Evolutionary conservation across 176 grass and related monocot genomes (phyloP).

Genomic region (Avena atlantica): DNA sequence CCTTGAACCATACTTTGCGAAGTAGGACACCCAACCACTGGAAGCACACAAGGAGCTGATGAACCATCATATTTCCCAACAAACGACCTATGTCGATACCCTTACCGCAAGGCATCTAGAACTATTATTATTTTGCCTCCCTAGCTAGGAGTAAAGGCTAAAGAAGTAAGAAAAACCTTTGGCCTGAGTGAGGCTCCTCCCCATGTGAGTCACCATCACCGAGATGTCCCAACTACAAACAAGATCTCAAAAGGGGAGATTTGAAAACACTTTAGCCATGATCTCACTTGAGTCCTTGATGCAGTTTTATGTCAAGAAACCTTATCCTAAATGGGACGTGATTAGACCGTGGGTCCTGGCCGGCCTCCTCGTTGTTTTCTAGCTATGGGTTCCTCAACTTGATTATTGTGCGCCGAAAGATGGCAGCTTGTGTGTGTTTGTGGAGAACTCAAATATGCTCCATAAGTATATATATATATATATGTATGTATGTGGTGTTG

Average conservation of each 20-base stretch:
- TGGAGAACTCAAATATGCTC: conserved; percentile 53
- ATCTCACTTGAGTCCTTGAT: conserved; percentile 61
- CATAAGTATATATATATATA: not conserved
- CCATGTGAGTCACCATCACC: conserved; percentile 72
- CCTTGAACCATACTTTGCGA: conserved; percentile 47
- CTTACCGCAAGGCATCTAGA: conserved; percentile 53
- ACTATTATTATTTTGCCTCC: conserved; percentile 12
- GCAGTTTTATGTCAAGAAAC: conserved; percentile 65
- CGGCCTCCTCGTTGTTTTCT: conserved; percentile 40
- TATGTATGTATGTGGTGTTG: conserved; percentile 29
- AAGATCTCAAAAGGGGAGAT: conserved; percentile 76
- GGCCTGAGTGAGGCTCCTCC: conserved; percentile 34
- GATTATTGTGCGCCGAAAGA: conserved; percentile 64
- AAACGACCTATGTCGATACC: conserved; percentile 44
- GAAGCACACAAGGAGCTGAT: conserved; percentile 43
- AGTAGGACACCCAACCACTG: conserved; percentile 51
- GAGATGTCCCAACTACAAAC: conserved; percentile 81
- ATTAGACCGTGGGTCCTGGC: conserved; percentile 50
- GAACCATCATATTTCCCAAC: conserved; percentile 58
- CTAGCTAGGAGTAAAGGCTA: conserved; percentile 60
- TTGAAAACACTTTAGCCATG: conserved; percentile 73
- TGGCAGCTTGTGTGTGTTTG: conserved; percentile 50
- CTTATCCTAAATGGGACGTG: conserved; percentile 68
- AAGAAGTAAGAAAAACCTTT: conserved; percentile 42
- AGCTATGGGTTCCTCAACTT: conserved; percentile 46